Evolutionary conservation across 176 grass and related monocot genomes (phyloP), one percentile per base, ranked within the genome.

Genomic region (Zoysia japonica): DNA sequence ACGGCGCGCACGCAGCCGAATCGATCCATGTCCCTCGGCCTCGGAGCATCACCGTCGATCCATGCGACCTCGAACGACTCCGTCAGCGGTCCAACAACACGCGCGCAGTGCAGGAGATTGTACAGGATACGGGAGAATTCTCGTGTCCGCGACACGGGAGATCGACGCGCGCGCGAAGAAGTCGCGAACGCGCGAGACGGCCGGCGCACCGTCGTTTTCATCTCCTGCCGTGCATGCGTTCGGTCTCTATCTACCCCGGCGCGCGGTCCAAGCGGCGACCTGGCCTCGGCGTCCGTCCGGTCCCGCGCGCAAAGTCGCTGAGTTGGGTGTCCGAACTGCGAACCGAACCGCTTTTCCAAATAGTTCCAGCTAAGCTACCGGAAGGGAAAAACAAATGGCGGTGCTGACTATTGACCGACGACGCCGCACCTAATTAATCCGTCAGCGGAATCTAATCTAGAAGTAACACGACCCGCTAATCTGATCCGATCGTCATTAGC

Each of bases 351-450:
- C 47, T 71, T 51, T 73, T 59, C 17, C 56, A 59, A n/a, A 17
- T 59, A 28, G 47, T 20, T 9, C 16, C 10, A 67, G 65, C 12
- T 4, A 51, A 13, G 10, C 38, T 53, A 11, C 0, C 36, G 19
- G 9, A 9, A 12, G 5, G 2, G 0, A 6, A 52, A 11, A 16
- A 35, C 17, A 38, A 4, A 38, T 39, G 73, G 16, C 54, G 20
- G 52, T 48, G 74, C 43, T 76, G 57, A 64, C 46, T 62, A 42
- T 85, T 80, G 69, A 85, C 69, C 50, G 40, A 37, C 45, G 28
- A 11, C 62, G 50, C 37, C 47, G 38, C 41, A 60, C 19, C 62
- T 7, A 69, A 69, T 61, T 28, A 28, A 28, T 28, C 28, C 28
- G 28, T 28, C 28, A 28, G 28, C 51, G 61, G 11, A 52, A 62